These are phyloP conservation scores for Colletotrichum tofieldiae DNA, from an alignment of 2,329 filamentous ascomycete species.

Conservation along the genomic window DNA sequence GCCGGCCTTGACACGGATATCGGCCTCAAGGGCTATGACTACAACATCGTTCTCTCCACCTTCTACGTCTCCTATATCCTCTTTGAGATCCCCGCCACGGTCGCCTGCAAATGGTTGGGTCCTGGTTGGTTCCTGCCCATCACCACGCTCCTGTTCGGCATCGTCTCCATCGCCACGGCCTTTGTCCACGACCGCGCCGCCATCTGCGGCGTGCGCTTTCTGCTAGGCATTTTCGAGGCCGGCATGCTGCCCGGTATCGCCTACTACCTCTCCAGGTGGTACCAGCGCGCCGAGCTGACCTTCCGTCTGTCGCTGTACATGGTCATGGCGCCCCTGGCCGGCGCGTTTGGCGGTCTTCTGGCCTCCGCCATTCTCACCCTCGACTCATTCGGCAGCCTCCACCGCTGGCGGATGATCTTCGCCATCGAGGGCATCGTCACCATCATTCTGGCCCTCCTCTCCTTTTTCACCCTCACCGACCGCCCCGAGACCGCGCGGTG, in stretches of 20 bases:
- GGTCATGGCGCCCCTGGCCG: slow-evolving; percentile 79
- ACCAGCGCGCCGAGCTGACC: slow-evolving; percentile 76
- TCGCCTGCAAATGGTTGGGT: slow-evolving; percentile 79
- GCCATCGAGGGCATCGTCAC: slow-evolving; percentile 77
- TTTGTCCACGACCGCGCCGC: slow-evolving; percentile 71
- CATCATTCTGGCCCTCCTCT: slow-evolving; percentile 62
- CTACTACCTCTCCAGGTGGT: slow-evolving; percentile 82
- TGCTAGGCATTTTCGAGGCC: slow-evolving; percentile 80
- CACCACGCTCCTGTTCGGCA: slow-evolving; percentile 74
- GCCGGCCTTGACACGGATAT: slow-evolving; percentile 77
- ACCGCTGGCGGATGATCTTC: slow-evolving; percentile 79
- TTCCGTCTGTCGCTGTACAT: slow-evolving; percentile 80
- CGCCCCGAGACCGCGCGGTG: slow-evolving; percentile 78
- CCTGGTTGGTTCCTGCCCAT: slow-evolving; percentile 80
- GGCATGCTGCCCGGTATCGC: slow-evolving; percentile 83
- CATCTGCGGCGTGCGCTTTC: slow-evolving; percentile 74
- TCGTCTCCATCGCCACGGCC: slow-evolving; percentile 75
- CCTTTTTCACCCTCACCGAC: slow-evolving; percentile 78
- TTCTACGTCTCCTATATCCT: slow-evolving; percentile 84
- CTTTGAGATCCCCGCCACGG: slow-evolving; percentile 79
- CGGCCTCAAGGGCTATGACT: slow-evolving; percentile 73
- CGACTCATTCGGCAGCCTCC: slow-evolving; percentile 69
- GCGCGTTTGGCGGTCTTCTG: slow-evolving; percentile 79
- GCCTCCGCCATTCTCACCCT: slow-evolving; percentile 76
- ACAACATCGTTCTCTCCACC: slow-evolving; percentile 77